phyloP scores from a whole-genome alignment of 192 early-diverging fungal species.

The Rhizoclosmatium globosum region DNA sequence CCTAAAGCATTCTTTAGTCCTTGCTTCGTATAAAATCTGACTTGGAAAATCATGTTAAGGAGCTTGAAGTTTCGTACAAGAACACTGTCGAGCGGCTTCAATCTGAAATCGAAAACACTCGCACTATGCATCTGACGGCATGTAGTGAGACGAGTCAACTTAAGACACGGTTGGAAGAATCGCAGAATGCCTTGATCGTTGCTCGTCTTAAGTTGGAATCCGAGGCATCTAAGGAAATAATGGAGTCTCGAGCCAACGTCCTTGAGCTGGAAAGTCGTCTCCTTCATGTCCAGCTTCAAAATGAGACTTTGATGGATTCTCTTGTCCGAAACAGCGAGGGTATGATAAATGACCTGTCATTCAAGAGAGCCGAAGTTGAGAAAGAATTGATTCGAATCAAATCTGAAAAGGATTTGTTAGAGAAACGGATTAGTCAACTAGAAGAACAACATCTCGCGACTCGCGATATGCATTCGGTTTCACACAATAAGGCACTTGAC shows the following conservation, averaged over 20 bases:
- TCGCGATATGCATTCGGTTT: background rate
- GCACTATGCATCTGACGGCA: background rate
- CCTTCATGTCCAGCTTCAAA: background rate
- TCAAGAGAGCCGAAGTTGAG: too few species aligned
- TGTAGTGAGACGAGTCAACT: background rate
- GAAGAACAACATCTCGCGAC: background rate
- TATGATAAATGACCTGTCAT: too few species aligned
- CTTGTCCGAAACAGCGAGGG: background rate
- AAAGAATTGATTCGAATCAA: too few species aligned
- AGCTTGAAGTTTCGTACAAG: background rate
- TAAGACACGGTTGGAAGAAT: background rate
- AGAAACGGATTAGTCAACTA: background rate
- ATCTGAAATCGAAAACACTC: too few species aligned
- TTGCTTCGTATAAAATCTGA: too few species aligned
- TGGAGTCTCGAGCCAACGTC: too few species aligned
- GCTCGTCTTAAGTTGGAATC: too few species aligned
- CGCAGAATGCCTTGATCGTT: too few species aligned
- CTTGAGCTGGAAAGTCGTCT: background rate
- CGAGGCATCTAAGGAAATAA: too few species aligned
- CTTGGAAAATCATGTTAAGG: too few species aligned
- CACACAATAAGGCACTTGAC: background rate
- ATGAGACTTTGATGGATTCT: background rate
- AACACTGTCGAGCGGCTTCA: too few species aligned
- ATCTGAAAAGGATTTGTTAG: background rate
- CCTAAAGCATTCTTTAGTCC: too few species aligned